Evolutionary conservation across 2,329 filamentous ascomycete genomes (phyloP).

Genomic region (Penicillium sp.): DNA sequence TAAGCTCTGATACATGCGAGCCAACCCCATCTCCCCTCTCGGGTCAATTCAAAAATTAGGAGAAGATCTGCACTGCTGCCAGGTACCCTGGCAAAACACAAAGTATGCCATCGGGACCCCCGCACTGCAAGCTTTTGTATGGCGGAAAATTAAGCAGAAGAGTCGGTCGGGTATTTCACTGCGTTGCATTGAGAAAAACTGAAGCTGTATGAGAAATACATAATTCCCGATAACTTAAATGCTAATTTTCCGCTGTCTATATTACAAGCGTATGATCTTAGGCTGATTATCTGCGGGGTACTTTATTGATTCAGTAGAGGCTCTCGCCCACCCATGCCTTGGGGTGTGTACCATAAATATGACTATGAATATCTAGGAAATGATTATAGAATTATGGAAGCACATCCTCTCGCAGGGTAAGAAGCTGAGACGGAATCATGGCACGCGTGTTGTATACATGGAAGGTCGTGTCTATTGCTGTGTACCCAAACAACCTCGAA

Average conservation of each 20-base stretch:
- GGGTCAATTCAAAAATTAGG: not conserved
- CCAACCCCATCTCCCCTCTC: not conserved
- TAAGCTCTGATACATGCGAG: not conserved
- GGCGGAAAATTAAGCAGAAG: not conserved
- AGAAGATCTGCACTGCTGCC: not conserved
- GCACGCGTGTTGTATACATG: too few species aligned
- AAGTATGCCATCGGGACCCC: not conserved
- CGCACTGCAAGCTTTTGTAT: not conserved
- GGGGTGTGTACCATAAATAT: too few species aligned
- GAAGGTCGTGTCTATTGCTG: too few species aligned
- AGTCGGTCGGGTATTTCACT: not conserved
- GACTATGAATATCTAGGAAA: too few species aligned
- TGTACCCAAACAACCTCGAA: too few species aligned
- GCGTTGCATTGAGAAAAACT: not conserved
- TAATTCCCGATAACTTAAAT: not conserved
- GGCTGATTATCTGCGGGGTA: not conserved
- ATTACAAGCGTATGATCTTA: not conserved
- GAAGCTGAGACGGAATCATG: too few species aligned
- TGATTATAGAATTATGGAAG: too few species aligned
- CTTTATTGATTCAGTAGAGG: not conserved
- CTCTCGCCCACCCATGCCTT: too few species aligned
- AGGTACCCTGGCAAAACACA: not conserved
- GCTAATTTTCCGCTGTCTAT: not conserved
- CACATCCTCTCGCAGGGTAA: too few species aligned
- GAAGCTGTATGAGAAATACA: not conserved